phyloP scores from a whole-genome alignment of 345 rosid genomes.

The Gossypium mustelinum region DNA sequence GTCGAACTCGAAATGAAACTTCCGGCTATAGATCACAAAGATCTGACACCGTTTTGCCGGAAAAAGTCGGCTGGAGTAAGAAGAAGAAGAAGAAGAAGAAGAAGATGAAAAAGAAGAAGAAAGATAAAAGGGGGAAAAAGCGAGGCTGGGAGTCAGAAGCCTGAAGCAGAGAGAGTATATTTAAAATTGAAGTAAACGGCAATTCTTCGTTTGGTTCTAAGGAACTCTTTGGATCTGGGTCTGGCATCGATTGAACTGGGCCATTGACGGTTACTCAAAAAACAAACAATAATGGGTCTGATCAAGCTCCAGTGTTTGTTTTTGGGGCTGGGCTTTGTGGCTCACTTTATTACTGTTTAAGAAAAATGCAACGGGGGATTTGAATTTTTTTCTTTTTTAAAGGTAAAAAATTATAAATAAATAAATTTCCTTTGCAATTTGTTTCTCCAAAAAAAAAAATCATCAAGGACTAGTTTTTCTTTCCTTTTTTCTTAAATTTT shows the following conservation, averaged over 20 bases:
- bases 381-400: no score
- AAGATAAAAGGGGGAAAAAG: not conserved
- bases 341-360: not conserved
- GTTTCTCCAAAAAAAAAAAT: no score
- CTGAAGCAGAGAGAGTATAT: not conserved
- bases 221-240: not conserved
- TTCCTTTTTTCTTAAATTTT: no score
- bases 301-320: not conserved
- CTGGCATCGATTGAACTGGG: no score
- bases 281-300: not conserved
- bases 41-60: conserved; percentile 16
- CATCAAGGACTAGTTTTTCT: no score
- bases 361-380: no score
- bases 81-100: not conserved
- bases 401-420: no score
- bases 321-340: not conserved
- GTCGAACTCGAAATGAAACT: conserved; percentile 10
- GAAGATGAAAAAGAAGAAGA: no score
- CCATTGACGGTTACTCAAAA: no score
- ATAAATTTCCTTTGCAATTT: no score
- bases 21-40: conserved; percentile 11
- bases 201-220: not conserved
- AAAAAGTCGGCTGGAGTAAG: conserved; percentile 4
- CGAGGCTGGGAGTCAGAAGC: not conserved
- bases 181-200: not conserved